These are phyloP conservation scores for Niveomyces coronatus DNA, from an alignment of 2,329 filamentous ascomycete genomes.

Conservation along the genomic window DNA sequence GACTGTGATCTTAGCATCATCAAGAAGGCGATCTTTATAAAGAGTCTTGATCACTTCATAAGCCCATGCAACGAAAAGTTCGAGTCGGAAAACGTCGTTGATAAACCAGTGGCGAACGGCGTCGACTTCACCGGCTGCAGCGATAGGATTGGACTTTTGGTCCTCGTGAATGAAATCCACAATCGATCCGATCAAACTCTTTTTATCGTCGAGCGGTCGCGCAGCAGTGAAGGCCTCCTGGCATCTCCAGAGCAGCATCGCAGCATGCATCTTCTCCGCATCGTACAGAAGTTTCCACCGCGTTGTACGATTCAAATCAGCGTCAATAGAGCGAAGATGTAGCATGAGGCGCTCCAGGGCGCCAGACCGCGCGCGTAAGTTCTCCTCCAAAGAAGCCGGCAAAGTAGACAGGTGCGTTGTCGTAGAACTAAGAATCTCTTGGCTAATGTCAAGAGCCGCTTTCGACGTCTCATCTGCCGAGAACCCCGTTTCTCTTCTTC, in stretches of 20 bases:
- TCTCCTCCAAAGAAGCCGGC: slow-evolving; percentile 69
- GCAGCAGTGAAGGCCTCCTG: slow-evolving; percentile 60
- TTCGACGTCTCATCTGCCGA: slow-evolving; percentile 58
- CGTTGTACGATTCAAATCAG: slow-evolving; percentile 53
- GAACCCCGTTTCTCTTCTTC: slow-evolving; percentile 56
- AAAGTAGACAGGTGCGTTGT: slow-evolving; percentile 64
- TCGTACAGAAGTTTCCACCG: slow-evolving; percentile 79
- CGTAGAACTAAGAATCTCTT: slow-evolving; percentile 69
- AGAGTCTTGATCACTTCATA: slow-evolving; percentile 66
- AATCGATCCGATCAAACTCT: slow-evolving; percentile 63
- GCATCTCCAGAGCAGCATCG: slow-evolving; percentile 66
- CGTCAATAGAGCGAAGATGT: slow-evolving; percentile 57
- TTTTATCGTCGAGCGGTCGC: slow-evolving; percentile 49
- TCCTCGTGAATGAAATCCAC: slow-evolving; percentile 67
- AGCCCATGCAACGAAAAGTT: slow-evolving; percentile 69
- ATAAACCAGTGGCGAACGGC: slow-evolving; percentile 80
- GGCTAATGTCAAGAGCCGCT: slow-evolving; percentile 70
- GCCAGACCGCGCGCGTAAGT: slow-evolving; percentile 61
- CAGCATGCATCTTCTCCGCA: slow-evolving; percentile 79
- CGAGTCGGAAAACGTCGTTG: slow-evolving; percentile 60
- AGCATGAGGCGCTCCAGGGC: slow-evolving; percentile 67
- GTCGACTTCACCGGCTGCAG: slow-evolving; percentile 62
- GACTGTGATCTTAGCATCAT: slow-evolving; percentile 42
- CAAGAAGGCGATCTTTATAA: slow-evolving; percentile 50
- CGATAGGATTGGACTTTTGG: slow-evolving; percentile 58